Percentiles rank a stretch among this genome's conserved stretches.
Evolutionary conservation across 345 rosid genomes (phyloP).

Genomic region (Cardiospermum halicacabum): DNA sequence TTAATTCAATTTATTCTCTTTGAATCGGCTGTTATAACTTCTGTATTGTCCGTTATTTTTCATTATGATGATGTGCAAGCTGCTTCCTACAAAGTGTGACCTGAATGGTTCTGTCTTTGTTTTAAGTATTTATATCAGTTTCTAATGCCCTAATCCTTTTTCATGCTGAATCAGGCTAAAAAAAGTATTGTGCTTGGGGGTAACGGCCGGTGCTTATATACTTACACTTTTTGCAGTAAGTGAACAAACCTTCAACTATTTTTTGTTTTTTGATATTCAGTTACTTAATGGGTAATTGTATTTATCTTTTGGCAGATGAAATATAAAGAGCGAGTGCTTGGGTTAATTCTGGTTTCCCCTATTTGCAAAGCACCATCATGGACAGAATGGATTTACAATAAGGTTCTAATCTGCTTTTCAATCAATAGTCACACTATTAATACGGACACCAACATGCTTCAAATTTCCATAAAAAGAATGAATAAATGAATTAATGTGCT

Average conservation of each 20-base stretch:
- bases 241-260: slow-evolving; percentile 4
- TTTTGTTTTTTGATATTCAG: neutral
- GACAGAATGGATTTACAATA: slow-evolving; percentile 70
- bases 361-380: slow-evolving; percentile 62
- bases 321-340: slow-evolving; percentile 48
- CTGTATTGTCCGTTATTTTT: neutral
- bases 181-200: slow-evolving; percentile 58
- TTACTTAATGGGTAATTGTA: slow-evolving; percentile 2
- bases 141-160: neutral
- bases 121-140: neutral
- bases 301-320: slow-evolving; percentile 41
- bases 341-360: slow-evolving; percentile 61
- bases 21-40: neutral
- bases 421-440: neutral
- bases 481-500: neutral
- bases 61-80: neutral
- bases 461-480: no score
- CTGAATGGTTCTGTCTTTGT: neutral
- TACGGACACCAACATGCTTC: neutral
- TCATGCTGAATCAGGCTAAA: slow-evolving; percentile 34
- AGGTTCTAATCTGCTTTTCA: slow-evolving; percentile 32
- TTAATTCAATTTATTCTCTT: neutral
- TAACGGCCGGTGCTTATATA: slow-evolving; percentile 62
- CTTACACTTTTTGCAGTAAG: slow-evolving; percentile 63
- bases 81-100: neutral